A percentile compares a stretch with the other conserved stretches of the same genome.
These are phyloP conservation scores for Triticum aestivum DNA, from an alignment of 176 grass and related monocot genomes.

Conservation along the genomic window DNA sequence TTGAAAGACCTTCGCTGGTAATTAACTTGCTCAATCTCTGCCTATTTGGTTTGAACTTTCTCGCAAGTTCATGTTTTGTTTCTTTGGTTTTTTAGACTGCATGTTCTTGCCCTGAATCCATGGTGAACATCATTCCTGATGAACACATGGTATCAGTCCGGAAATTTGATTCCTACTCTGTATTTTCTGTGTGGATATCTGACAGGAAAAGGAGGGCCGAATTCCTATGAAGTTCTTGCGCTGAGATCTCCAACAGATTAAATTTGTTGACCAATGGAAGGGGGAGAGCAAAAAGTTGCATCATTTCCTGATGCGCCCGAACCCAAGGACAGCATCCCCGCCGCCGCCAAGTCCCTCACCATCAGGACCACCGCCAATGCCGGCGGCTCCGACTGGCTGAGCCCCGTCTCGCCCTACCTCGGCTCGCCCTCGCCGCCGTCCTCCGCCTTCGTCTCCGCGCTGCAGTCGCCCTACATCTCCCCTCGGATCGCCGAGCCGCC, in stretches of 20 bases:
- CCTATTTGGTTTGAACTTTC: neutral
- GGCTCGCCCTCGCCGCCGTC: conserved; percentile 90
- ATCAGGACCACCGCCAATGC: conserved; percentile 48
- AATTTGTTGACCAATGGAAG: conserved; percentile 62
- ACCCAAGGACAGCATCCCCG: conserved; percentile 26
- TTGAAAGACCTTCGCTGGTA: conserved; percentile 15
- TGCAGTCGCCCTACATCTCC: conserved; percentile 96
- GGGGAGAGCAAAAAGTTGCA: conserved; percentile 36
- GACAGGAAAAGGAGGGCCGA: neutral
- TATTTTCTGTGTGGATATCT: neutral
- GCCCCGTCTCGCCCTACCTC: conserved; percentile 68
- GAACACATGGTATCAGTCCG: no score
- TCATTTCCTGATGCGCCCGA: conserved; percentile 41
- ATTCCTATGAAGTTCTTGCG: conserved; percentile 3
- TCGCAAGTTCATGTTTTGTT: neutral
- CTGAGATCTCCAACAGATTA: neutral
- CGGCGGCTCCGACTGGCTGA: conserved; percentile 45
- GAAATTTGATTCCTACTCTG: no score
- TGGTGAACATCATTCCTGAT: no score
- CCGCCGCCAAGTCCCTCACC: conserved; percentile 57
- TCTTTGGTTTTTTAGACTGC: neutral
- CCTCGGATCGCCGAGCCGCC: conserved; percentile 53
- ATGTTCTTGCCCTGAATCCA: no score
- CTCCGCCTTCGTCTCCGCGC: conserved; percentile 90
- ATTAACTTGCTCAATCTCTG: neutral